These are phyloP conservation scores for Candida vartiovaarae DNA, from an alignment of 805 yeast species.

Conservation along the genomic window DNA sequence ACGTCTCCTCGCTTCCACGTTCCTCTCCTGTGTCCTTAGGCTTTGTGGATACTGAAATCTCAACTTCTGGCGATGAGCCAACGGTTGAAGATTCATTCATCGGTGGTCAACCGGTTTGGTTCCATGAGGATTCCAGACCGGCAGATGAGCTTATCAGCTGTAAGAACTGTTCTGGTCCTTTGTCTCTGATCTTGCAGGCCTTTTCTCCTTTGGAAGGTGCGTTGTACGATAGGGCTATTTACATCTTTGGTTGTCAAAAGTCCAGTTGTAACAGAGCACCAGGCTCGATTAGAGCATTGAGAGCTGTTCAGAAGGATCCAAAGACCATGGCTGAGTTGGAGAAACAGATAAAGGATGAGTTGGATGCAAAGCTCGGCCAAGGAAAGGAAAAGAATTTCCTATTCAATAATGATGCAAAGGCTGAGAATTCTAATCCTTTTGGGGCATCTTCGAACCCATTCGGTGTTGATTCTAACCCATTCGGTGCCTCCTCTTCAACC, in stretches of 20 bases:
- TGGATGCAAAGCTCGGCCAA: conserved; percentile 37
- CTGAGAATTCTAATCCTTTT: conserved; percentile 34
- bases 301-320: conserved; percentile 67
- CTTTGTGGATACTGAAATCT: conserved; percentile 54
- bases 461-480: conserved; percentile 2
- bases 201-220: conserved; percentile 69
- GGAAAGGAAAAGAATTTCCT: conserved; percentile 35
- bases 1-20: conserved; percentile 16
- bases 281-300: conserved; percentile 67
- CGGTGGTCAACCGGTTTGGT: conserved; percentile 77
- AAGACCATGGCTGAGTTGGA: conserved; percentile 33
- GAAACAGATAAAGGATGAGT: conserved; percentile 31
- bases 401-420: conserved; percentile 23
- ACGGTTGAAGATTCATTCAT: conserved; percentile 63
- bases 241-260: conserved; percentile 68
- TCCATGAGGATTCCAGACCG: conserved; percentile 55
- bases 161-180: conserved; percentile 50
- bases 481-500: not conserved
- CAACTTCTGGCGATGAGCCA: conserved; percentile 37
- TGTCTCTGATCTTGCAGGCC: conserved; percentile 73
- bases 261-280: conserved; percentile 57
- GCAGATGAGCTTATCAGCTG: conserved; percentile 48
- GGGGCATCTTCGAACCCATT: conserved; percentile 14
- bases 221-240: conserved; percentile 73
- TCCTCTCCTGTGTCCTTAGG: conserved; percentile 47